Conservation (phyloP, 139 green algal species). For the Dunaliella primolecta region DNA sequence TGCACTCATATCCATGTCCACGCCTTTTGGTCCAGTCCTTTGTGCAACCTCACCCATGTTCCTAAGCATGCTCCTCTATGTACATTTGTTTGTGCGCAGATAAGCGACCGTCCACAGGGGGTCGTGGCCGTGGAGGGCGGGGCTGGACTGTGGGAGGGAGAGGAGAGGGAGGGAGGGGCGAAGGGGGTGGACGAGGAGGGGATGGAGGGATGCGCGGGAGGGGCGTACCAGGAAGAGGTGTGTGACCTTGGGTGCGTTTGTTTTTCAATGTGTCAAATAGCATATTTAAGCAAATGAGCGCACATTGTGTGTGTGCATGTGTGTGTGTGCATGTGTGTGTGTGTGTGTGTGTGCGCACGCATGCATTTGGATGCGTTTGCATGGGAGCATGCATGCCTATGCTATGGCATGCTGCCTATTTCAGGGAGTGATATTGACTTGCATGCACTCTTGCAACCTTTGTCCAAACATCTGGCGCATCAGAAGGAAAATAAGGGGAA, state of each 20-base stretch:
- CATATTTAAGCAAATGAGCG: constrained; percentile 4
- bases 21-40: no score
- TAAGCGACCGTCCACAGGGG: no score
- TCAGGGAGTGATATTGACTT: no score
- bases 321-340: neutral
- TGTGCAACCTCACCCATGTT: neutral
- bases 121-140: constrained; percentile 19
- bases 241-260: neutral
- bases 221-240: neutral
- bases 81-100: no score
- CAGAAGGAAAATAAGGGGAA: no score
- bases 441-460: no score
- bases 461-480: no score
- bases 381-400: constrained; percentile 1
- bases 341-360: constrained; percentile 8
- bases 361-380: constrained; percentile 7
- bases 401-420: no score
- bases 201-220: neutral
- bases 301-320: neutral
- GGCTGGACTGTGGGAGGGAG: constrained; percentile 23
- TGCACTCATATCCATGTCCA: neutral
- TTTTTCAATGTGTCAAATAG: neutral
- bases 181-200: neutral
- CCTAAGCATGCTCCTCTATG: neutral
- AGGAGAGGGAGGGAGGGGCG: constrained; percentile 17